Percentiles rank a stretch among this genome's conserved stretches.
These are phyloP conservation scores for Myriosclerotinia duriaeana DNA, from an alignment of 2,329 filamentous ascomycete species.

Conservation along the genomic window DNA sequence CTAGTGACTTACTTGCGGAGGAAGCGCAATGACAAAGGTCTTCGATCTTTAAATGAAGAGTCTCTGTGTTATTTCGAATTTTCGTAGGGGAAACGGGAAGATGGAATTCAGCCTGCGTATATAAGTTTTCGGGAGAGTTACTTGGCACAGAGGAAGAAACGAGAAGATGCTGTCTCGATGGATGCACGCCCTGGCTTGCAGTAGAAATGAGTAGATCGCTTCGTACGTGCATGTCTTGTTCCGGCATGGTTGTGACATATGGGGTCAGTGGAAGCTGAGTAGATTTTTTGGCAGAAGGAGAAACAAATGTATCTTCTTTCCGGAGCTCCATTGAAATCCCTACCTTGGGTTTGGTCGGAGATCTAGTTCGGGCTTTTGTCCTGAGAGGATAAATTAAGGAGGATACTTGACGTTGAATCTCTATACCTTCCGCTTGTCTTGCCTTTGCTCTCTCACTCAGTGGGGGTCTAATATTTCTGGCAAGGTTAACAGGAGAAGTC, in stretches of 20 bases:
- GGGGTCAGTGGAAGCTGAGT: background rate
- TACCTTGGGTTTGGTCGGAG: background rate
- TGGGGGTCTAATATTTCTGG: background rate
- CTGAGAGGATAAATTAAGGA: background rate
- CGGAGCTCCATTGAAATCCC: background rate
- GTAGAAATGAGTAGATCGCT: background rate
- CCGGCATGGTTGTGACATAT: background rate
- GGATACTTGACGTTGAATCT: conserved; percentile 17
- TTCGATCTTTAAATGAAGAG: background rate
- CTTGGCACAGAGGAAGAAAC: background rate
- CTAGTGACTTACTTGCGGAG: background rate
- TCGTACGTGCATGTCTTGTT: background rate
- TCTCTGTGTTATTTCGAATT: background rate
- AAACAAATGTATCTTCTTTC: background rate
- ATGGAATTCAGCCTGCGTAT: background rate
- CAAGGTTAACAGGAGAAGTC: no score
- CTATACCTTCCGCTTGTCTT: background rate
- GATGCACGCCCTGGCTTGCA: background rate
- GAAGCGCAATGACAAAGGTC: conserved; percentile 1
- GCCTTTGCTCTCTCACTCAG: background rate
- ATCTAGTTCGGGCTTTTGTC: background rate
- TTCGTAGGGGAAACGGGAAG: background rate
- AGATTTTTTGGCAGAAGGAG: background rate
- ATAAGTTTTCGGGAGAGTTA: background rate
- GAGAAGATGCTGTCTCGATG: background rate